A percentile compares a stretch with the other conserved stretches of the same genome.
phyloP scores from a whole-genome alignment of 2,329 filamentous ascomycete species.

The Aureobasidium leucospermi region DNA sequence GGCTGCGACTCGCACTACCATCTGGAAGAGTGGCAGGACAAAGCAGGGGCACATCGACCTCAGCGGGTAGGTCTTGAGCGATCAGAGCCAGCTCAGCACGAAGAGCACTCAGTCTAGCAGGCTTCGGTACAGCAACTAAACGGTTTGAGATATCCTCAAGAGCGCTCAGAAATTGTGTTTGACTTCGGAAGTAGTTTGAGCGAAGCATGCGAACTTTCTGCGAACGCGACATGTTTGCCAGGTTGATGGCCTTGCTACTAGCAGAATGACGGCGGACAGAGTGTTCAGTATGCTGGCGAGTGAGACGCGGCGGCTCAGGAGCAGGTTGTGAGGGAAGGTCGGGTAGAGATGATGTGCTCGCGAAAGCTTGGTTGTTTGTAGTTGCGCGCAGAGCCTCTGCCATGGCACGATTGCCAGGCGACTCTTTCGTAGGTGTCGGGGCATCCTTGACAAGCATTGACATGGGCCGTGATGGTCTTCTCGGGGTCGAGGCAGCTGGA shows the following conservation, averaged over 20 bases:
- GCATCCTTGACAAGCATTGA: not conserved
- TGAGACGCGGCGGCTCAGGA: slow-evolving; percentile 13
- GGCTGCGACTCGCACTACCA: slow-evolving; percentile 65
- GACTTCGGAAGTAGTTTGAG: slow-evolving; percentile 75
- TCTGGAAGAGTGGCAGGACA: slow-evolving; percentile 68
- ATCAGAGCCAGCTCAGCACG: slow-evolving; percentile 75
- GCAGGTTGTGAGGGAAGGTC: slow-evolving; percentile 20
- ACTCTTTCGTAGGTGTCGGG: not conserved
- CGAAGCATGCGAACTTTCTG: slow-evolving; percentile 67
- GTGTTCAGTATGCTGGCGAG: slow-evolving; percentile 30
- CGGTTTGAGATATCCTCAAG: slow-evolving; percentile 79
- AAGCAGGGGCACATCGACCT: slow-evolving; percentile 76
- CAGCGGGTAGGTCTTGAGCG: slow-evolving; percentile 71
- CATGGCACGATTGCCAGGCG: not conserved
- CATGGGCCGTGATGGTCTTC: slow-evolving; percentile 3
- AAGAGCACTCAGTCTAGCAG: slow-evolving; percentile 70
- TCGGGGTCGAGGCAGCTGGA: not conserved
- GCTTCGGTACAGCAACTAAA: slow-evolving; percentile 74
- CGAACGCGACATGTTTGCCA: slow-evolving; percentile 53
- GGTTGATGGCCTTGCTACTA: slow-evolving; percentile 47
- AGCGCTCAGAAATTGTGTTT: slow-evolving; percentile 73
- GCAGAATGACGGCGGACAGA: slow-evolving; percentile 48
- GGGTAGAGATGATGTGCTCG: slow-evolving; percentile 28
- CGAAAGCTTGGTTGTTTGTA: slow-evolving; percentile 23
- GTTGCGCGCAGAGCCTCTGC: slow-evolving; percentile 24